phyloP scores from a whole-genome alignment of 73 alveolate genomes.

The Diophrys sp. region DNA sequence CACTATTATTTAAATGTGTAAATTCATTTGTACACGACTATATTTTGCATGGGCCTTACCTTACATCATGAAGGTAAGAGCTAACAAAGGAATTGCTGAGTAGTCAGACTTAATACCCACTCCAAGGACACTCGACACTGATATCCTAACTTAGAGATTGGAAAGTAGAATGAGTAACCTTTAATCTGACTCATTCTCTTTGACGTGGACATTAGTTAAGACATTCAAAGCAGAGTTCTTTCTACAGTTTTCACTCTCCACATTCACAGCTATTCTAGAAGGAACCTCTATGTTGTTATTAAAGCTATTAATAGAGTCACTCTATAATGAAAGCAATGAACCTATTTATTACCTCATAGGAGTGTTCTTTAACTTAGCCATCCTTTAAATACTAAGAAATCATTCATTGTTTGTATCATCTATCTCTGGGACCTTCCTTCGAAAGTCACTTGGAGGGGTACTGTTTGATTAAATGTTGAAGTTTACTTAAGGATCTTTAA shows the following conservation, averaged over 20 bases:
- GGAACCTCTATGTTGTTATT: background rate
- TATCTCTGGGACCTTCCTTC: background rate
- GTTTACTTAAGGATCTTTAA: background rate
- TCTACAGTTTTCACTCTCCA: background rate
- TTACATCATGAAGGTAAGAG: background rate
- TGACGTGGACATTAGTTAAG: background rate
- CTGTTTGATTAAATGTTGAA: background rate
- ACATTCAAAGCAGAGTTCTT: background rate
- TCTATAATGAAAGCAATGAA: background rate
- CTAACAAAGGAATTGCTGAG: background rate
- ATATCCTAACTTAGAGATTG: background rate
- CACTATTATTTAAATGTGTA: too few species aligned
- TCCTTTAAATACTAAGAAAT: background rate
- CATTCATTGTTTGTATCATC: background rate
- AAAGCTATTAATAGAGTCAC: background rate
- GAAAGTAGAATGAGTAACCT: background rate
- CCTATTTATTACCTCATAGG: background rate
- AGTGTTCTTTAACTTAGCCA: background rate
- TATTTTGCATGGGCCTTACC: background rate
- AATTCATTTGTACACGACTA: too few species aligned
- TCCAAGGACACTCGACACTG: background rate
- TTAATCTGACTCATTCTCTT: background rate
- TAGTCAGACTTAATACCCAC: background rate
- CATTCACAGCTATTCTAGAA: background rate
- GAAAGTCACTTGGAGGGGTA: background rate